Base-by-base conservation (phyloP, 768 basidiomycete species). In the Podaxis pistillaris region DNA sequence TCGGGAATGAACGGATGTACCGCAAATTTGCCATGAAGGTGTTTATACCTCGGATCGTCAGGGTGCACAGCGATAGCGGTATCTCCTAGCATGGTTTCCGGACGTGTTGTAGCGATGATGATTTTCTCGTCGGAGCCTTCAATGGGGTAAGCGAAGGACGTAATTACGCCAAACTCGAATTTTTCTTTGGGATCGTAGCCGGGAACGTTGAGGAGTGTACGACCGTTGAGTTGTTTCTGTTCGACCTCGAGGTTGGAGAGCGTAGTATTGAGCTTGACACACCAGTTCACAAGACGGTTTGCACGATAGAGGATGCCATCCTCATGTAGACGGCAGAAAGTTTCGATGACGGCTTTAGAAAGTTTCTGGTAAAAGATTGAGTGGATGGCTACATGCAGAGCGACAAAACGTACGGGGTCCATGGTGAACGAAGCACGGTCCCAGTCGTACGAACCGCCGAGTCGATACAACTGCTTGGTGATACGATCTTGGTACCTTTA, bases 161-260 rank as follows among this genome's bases (percentile, higher is more conserved):
- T 93, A 68, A 99, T 88, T 33, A 91, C 94, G 67, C 97, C 97
- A 69, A 99, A 98, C 73, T 98, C 96, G 69, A 98, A 96, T 67
- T 88, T 90, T 73, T 98, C 96, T 71, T 95, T 96, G n/a, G 79
- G 67, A 65, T 96, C 95, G 69, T 99, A 99, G 0, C 96, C 97
- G 1, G 97, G 97, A 2, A 99, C 93, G 60, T 81, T 89, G 61
- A 99, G 78, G 59, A 96, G 69, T 0, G 95, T 96, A 58, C 90
- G 86, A 0, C 96, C 96, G 6, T 81, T 81, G 17, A 98, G 81
- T 67, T 93, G 86, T 69, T 94, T 94, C 73, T 96, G 93, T 51
- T 98, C 96, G 67, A 98, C 95, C 85, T 98, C 97, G 56, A 99
- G 82, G 74, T 98, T 98, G n/a, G 96, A 98, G 1, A 99, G 79